phyloP scores from a whole-genome alignment of 73 alveolate genomes.

The Halteria grandinella region DNA sequence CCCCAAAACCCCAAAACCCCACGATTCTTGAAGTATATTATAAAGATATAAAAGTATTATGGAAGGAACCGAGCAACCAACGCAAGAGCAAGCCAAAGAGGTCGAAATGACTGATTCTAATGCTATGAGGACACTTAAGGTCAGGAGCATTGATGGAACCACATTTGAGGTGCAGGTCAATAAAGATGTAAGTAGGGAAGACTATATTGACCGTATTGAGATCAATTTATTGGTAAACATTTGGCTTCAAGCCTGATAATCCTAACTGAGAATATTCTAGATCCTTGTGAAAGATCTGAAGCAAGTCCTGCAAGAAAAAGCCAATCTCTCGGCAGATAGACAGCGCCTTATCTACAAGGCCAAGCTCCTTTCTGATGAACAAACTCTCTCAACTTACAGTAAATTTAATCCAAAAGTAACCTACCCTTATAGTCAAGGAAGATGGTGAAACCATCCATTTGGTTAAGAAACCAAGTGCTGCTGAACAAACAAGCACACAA shows the following conservation, averaged over 20 bases:
- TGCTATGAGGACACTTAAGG: slow-evolving; percentile 27
- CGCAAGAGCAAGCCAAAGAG: slow-evolving; percentile 8
- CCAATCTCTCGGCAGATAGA: slow-evolving; percentile 23
- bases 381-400: slow-evolving; percentile 31
- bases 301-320: neutral
- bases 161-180: slow-evolving; percentile 32
- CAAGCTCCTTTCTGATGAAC: slow-evolving; percentile 67
- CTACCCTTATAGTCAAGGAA: slow-evolving; percentile 58
- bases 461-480: slow-evolving; percentile 15
- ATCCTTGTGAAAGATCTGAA: neutral
- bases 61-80: neutral
- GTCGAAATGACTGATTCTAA: neutral
- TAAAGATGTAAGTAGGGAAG: slow-evolving; percentile 36
- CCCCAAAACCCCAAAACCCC: slow-evolving; percentile 37
- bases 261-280: slow-evolving; percentile 14
- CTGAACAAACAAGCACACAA: too few relatives aligned
- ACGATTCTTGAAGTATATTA: neutral
- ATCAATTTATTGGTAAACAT: neutral
- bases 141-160: slow-evolving; percentile 66
- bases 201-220: too few relatives aligned
- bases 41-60: neutral
- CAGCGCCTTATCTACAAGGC: slow-evolving; percentile 73
- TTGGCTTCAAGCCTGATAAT: neutral
- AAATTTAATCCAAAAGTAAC: neutral
- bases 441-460: slow-evolving; percentile 73